phyloP scores from a whole-genome alignment of 768 basidiomycete genomes.

The Psilocybe cubensis region DNA sequence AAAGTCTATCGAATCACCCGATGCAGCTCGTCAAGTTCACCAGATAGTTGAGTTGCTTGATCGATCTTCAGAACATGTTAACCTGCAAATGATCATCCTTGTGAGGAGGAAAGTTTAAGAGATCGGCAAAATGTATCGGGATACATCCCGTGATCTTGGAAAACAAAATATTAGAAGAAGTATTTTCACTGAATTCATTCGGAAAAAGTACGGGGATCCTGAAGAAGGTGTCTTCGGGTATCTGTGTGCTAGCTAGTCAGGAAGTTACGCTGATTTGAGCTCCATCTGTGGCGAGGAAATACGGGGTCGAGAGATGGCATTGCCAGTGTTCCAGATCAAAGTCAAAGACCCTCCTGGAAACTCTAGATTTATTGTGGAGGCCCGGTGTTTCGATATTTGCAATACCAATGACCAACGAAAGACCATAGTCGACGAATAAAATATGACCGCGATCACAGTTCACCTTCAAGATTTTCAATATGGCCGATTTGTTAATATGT shows the following conservation, averaged over 20 bases:
- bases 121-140: conserved; percentile 17
- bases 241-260: too few species aligned
- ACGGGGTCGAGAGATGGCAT: conserved; percentile 9
- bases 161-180: background rate
- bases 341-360: background rate
- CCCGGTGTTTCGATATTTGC: background rate
- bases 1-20: background rate
- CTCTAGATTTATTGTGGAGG: background rate
- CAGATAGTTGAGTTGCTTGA: background rate
- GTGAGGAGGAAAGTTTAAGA: background rate
- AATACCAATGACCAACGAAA: too few species aligned
- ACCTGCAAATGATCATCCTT: background rate
- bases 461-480: background rate
- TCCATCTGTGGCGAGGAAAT: conserved; percentile 3
- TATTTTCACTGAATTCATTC: conserved; percentile 8
- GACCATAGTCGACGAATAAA: too few species aligned
- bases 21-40: conserved; percentile 1
- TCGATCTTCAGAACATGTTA: conserved; percentile 13
- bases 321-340: background rate
- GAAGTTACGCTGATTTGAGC: background rate
- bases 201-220: conserved; percentile 17
- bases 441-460: background rate
- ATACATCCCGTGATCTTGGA: conserved; percentile 9
- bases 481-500: background rate
- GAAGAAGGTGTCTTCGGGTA: background rate